A percentile compares a stretch with the other conserved stretches of the same genome.
Evolutionary conservation across 345 rosid genomes (phyloP).

Genomic region (Eucalyptus marginata): DNA sequence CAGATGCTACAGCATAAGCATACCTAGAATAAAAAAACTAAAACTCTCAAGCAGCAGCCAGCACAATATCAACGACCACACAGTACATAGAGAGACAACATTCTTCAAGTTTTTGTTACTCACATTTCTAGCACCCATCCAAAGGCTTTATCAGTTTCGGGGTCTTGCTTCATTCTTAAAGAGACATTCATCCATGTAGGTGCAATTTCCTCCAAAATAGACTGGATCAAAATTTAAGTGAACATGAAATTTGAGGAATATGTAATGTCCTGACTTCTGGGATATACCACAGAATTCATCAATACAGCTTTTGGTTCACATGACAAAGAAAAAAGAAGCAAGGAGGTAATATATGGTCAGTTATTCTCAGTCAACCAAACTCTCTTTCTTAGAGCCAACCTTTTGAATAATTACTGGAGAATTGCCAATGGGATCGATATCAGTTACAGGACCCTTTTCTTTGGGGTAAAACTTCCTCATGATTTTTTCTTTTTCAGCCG

Average conservation of each 20-base stretch:
- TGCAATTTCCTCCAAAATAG: conserved; percentile 47
- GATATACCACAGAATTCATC: neutral
- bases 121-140: conserved; percentile 91
- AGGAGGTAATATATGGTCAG: neutral
- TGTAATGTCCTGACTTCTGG: neutral
- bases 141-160: conserved; percentile 57
- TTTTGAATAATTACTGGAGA: conserved; percentile 68
- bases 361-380: neutral
- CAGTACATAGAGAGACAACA: neutral
- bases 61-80: neutral
- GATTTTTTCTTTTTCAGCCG: conserved; percentile 28
- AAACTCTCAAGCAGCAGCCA: neutral
- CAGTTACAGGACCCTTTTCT: conserved; percentile 54
- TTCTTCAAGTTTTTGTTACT: neutral
- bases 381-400: conserved; percentile 15
- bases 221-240: conserved; percentile 15
- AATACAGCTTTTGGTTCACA: neutral
- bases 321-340: neutral
- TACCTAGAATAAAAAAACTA: conserved; percentile 25
- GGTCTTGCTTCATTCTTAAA: conserved; percentile 65
- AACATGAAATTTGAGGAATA: neutral
- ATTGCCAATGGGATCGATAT: conserved; percentile 70
- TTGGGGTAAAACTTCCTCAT: conserved; percentile 59
- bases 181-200: conserved; percentile 82
- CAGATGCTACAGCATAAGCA: conserved; percentile 79